Percentiles rank a stretch among this genome's conserved stretches.
Conservation (phyloP, 75 land plant species). For the Adiantum capillusveneris region DNA sequence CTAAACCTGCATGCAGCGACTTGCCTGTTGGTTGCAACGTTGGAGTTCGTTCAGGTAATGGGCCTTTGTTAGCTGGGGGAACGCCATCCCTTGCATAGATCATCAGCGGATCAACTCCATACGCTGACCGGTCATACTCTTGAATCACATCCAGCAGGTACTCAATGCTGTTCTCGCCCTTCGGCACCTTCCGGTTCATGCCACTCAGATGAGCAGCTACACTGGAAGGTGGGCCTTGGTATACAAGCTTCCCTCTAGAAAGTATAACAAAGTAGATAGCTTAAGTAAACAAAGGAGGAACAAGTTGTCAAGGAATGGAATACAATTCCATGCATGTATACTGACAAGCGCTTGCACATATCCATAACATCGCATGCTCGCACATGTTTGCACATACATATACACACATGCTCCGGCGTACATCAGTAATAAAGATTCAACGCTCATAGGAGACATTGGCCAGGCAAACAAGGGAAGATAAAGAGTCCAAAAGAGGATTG, state of each 20-base stretch:
- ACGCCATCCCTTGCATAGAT: not conserved
- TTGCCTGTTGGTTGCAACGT: not conserved
- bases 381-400: too few relatives aligned
- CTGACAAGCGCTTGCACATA: too few relatives aligned
- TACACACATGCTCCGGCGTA: too few relatives aligned
- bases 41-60: not conserved
- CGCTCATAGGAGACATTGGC: too few relatives aligned
- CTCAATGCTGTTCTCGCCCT: conserved; percentile 52
- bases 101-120: conserved; percentile 31
- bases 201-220: conserved; percentile 24
- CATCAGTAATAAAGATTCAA: too few relatives aligned
- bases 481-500: not conserved
- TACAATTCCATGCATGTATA: too few relatives aligned
- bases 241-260: too few relatives aligned
- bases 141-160: conserved; percentile 52
- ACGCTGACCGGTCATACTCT: conserved; percentile 38
- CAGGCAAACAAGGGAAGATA: too few relatives aligned
- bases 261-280: too few relatives aligned
- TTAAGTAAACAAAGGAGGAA: too few relatives aligned
- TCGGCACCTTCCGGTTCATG: conserved; percentile 44
- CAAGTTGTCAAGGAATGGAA: too few relatives aligned
- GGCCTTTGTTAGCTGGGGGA: not conserved
- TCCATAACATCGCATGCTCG: too few relatives aligned
- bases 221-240: conserved; percentile 42
- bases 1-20: not conserved